Base-by-base conservation (phyloP, 495 filamentous ascomycete species). In the Hypoxylon lienhwacheense region DNA sequence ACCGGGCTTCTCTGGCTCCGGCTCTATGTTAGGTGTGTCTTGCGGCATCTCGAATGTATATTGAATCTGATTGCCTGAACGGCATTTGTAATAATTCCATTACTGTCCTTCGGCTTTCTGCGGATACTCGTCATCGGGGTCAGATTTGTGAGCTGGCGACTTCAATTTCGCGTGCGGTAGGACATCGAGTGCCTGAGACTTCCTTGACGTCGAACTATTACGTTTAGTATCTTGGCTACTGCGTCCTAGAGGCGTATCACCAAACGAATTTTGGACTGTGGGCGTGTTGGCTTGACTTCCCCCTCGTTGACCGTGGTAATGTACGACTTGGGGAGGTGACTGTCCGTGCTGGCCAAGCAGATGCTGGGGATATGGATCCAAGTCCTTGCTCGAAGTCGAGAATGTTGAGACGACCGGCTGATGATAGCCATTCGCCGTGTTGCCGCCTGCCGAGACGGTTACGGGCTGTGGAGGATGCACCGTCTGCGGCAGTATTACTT, bases 301-400 rank as follows among this genome's bases (percentile, higher is more conserved):
- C 25, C 79, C 79, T 4, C 79, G 65, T 53, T 81, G 78, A 3
- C 78, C 78, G 51, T 81, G 78, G 51, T 84, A 84, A 51, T 85
- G 81, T 11, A 83, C 77, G 1, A 85, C 81, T 51, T 83, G 81
- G 14, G 81, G 81, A 15, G 80, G 80, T 15, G 74, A 71, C 49
- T 83, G 80, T n/a, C 79, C 80, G 21, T 77, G 74, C 58, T 83
- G 78, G 10, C 79, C 81, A 4, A 84, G 65, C 3, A 84, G 67
- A 59, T 85, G 83, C 34, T 82, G 83, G 8, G 85, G 84, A 60
- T 87, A 88, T 3, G 83, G 86, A 50, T 87, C 78, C 3, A 89
- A 73, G 61, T 90, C 86, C 60, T 85, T 85, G 59, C 83, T 86
- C 20, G 83, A 87, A 8, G 86, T 90, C 7, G 86, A 88, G 58